Evolutionary conservation across 257 asterid species (phyloP).

Genomic region (Primulina huaijiensis): DNA sequence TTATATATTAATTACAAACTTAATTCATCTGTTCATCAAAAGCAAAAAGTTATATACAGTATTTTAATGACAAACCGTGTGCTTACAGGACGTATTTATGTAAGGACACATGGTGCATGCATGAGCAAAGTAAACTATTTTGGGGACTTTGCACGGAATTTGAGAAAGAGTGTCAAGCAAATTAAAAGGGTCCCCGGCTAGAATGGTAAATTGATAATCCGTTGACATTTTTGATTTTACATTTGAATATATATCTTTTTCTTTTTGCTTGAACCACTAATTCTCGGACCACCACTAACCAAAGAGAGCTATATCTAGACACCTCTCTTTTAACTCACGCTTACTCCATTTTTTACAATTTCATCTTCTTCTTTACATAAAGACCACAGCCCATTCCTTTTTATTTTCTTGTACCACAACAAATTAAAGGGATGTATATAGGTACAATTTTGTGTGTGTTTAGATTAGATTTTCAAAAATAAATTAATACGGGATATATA

Average conservation of each 20-base stretch:
- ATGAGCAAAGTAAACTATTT: neutral
- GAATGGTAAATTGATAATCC: conserved; percentile 26
- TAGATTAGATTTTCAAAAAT: no score
- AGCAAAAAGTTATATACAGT: no score
- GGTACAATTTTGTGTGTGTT: no score
- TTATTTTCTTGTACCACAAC: neutral
- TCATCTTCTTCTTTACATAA: neutral
- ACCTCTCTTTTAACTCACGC: conserved; percentile 16
- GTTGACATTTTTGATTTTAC: conserved; percentile 37
- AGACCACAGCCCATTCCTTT: neutral
- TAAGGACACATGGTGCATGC: no score
- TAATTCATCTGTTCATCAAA: no score
- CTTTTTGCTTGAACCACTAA: conserved; percentile 27
- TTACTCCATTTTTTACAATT: neutral
- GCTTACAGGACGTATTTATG: no score
- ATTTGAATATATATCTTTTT: neutral
- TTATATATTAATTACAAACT: no score
- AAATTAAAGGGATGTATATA: no score
- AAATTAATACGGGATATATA: no score
- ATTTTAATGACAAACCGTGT: no score
- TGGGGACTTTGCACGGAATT: conserved; percentile 34
- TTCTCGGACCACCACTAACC: conserved; percentile 50
- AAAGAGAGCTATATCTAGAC: conserved; percentile 20
- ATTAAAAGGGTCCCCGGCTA: conserved; percentile 3
- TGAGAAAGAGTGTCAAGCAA: conserved; percentile 31